Evolutionary conservation across 208 protist species (phyloP).

Genomic region (Wallacemonas sp.): DNA sequence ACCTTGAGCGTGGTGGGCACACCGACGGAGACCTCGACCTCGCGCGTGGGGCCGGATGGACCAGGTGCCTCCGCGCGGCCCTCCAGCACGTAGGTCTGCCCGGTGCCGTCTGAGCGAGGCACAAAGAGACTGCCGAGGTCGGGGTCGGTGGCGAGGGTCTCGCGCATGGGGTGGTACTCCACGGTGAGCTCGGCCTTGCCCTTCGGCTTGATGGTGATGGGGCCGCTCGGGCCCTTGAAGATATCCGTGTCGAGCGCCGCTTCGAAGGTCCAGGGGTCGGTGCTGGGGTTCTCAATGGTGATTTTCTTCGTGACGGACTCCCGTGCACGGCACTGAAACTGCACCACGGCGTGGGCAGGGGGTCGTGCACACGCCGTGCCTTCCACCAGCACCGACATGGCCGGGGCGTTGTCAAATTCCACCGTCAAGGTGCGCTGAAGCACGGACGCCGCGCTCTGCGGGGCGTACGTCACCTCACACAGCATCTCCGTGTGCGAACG

Average conservation of each 20-base stretch:
- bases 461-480: constrained; percentile 92
- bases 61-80: constrained; percentile 55
- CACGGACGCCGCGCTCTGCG: constrained; percentile 33
- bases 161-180: constrained; percentile 86
- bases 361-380: constrained; percentile 78
- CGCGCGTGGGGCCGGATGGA: constrained; percentile 43
- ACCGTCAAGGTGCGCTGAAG: constrained; percentile 51
- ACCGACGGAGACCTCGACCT: constrained; percentile 53
- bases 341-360: constrained; percentile 61
- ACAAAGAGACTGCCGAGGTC: constrained; percentile 92
- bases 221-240: constrained; percentile 46
- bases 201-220: constrained; percentile 80
- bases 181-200: constrained; percentile 61
- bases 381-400: constrained; percentile 79
- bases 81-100: constrained; percentile 78
- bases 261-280: constrained; percentile 77
- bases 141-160: constrained; percentile 41
- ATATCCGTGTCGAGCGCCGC: constrained; percentile 83
- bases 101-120: constrained; percentile 90
- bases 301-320: constrained; percentile 69
- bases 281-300: constrained; percentile 79
- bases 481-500: constrained; percentile 86
- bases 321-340: constrained; percentile 83
- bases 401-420: constrained; percentile 78
- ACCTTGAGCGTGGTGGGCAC: constrained; percentile 48